phyloP scores from a whole-genome alignment of 441 rosid genomes.

The Croton laevigatus region DNA sequence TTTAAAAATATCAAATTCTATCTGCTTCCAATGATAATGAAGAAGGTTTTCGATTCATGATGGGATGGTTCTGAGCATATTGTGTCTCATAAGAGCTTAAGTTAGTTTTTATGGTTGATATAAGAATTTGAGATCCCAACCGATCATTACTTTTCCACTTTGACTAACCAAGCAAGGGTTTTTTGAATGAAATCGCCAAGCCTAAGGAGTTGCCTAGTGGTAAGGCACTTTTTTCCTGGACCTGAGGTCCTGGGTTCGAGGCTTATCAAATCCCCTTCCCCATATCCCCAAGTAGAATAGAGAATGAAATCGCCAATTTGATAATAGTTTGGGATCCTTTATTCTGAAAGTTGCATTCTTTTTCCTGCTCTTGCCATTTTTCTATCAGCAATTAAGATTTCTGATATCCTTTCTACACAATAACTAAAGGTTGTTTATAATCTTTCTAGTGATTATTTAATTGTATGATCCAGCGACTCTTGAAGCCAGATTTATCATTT shows the following conservation, averaged over 20 bases:
- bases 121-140: not conserved
- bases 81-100: not conserved
- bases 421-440: not conserved
- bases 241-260: too few relatives aligned
- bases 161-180: too few relatives aligned
- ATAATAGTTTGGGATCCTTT: not conserved
- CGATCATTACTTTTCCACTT: not conserved
- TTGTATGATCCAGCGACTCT: not conserved
- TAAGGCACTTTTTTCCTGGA: too few relatives aligned
- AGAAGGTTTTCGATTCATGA: not conserved
- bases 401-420: not conserved
- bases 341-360: too few relatives aligned
- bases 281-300: too few relatives aligned
- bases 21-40: not conserved
- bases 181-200: too few relatives aligned
- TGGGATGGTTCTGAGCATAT: not conserved
- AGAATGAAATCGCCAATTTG: too few relatives aligned
- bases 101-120: not conserved
- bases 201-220: too few relatives aligned
- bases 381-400: too few relatives aligned
- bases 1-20: not conserved
- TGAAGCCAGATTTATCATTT: not conserved
- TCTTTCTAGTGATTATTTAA: not conserved
- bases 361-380: too few relatives aligned
- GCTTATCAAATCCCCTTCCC: too few relatives aligned